phyloP scores from a whole-genome alignment of 139 green algal species.

The Chlorella sp. region DNA sequence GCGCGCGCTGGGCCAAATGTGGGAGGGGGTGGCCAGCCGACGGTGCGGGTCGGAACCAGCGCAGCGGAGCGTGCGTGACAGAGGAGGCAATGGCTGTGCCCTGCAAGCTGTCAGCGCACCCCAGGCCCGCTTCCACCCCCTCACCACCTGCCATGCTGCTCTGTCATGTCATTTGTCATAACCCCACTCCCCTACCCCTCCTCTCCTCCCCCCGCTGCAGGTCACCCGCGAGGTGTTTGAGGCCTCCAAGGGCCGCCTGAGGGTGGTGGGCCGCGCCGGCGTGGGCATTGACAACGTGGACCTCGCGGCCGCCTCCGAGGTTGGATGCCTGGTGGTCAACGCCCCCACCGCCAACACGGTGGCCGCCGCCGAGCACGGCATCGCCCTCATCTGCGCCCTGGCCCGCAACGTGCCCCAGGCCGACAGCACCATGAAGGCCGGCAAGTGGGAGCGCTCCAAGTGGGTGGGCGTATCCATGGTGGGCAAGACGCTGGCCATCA shows the following conservation, averaged over 20 bases:
- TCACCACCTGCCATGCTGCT: background rate
- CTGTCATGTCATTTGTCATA: too few relatives aligned
- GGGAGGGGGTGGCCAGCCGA: too few relatives aligned
- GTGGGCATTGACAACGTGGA: slow-evolving; percentile 98
- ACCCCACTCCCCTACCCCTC: background rate
- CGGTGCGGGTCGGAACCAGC: too few relatives aligned
- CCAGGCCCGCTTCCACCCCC: too few relatives aligned
- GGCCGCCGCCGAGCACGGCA: slow-evolving; percentile 96
- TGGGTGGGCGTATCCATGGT: slow-evolving; percentile 88
- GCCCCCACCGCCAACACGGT: slow-evolving; percentile 98
- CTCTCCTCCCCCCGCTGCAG: slow-evolving; percentile 44
- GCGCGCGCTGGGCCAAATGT: background rate
- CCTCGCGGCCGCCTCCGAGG: slow-evolving; percentile 91
- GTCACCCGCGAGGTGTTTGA: slow-evolving; percentile 93
- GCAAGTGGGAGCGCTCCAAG: slow-evolving; percentile 88
- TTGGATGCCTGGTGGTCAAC: slow-evolving; percentile 88
- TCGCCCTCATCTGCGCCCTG: slow-evolving; percentile 92
- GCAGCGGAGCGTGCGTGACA: too few relatives aligned
- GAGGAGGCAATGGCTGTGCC: too few relatives aligned
- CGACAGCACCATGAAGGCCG: slow-evolving; percentile 89
- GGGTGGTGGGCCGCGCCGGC: slow-evolving; percentile 94
- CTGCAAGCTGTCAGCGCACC: too few relatives aligned
- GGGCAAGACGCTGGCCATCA: slow-evolving; percentile 94
- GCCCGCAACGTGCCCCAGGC: slow-evolving; percentile 88
- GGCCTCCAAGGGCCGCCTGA: slow-evolving; percentile 89